These are phyloP conservation scores for Isabelozyma gotoi DNA, from an alignment of 805 yeast species.

Conservation along the genomic window DNA sequence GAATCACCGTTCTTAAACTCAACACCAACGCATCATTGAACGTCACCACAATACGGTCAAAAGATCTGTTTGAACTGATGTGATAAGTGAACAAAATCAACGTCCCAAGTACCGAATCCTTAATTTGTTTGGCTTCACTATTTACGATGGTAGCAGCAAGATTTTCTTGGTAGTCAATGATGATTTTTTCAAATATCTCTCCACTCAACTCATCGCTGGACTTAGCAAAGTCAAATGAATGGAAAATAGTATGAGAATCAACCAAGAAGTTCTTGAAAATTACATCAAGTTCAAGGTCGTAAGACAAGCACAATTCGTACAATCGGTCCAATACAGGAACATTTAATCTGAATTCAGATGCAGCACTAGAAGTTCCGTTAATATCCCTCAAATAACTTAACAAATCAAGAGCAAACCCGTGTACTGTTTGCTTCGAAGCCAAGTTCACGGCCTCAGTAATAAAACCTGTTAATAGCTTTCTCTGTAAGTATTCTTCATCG, in stretches of 20 bases:
- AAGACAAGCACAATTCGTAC: slow-evolving; percentile 51
- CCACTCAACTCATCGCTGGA: slow-evolving; percentile 26
- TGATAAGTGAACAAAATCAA: slow-evolving; percentile 16
- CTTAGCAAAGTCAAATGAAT: slow-evolving; percentile 15
- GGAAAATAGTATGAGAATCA: slow-evolving; percentile 44
- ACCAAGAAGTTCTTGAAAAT: slow-evolving; percentile 35
- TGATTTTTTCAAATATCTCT: slow-evolving; percentile 39
- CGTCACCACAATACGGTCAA: slow-evolving; percentile 11
- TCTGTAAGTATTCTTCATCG: slow-evolving; percentile 63
- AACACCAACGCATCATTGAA: slow-evolving; percentile 21
- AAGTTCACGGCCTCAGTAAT: slow-evolving; percentile 52
- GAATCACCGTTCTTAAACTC: slow-evolving; percentile 31
- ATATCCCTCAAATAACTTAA: slow-evolving; percentile 19
- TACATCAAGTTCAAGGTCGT: slow-evolving; percentile 60
- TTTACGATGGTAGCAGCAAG: slow-evolving; percentile 24
- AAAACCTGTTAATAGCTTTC: slow-evolving; percentile 63
- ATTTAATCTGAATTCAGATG: slow-evolving; percentile 16
- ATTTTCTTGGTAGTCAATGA: slow-evolving; percentile 42
- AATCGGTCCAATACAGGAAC: slow-evolving; percentile 22
- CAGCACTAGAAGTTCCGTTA: slow-evolving; percentile 4
- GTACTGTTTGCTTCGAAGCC: slow-evolving; percentile 13
- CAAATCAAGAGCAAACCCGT: slow-evolving; percentile 24
- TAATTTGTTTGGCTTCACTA: slow-evolving; percentile 23
- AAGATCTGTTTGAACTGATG: slow-evolving; percentile 12
- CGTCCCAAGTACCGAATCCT: slow-evolving; percentile 31